These are phyloP conservation scores for Calonectria henricotiae DNA, from an alignment of 2,329 filamentous ascomycete genomes.

Conservation along the genomic window DNA sequence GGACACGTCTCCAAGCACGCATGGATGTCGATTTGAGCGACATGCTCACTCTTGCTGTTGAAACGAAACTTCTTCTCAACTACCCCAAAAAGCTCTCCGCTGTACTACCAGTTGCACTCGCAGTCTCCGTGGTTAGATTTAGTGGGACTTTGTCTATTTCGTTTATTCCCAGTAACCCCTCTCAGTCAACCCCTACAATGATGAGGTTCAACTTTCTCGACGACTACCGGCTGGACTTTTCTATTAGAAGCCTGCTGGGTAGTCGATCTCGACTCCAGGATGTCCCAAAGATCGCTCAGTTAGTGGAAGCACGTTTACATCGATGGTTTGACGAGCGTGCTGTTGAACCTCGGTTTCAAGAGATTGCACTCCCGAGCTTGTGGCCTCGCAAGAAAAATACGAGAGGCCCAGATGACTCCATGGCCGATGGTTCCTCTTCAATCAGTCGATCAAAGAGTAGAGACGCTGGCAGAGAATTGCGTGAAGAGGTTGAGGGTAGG, in stretches of 20 bases:
- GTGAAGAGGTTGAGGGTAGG: conserved; percentile 65
- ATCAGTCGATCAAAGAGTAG: conserved; percentile 70
- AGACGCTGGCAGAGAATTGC: conserved; percentile 67
- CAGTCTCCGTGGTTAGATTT: conserved; percentile 93
- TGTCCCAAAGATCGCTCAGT: conserved; percentile 89
- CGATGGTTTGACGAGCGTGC: conserved; percentile 91
- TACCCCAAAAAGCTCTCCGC: conserved; percentile 93
- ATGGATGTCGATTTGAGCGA: conserved; percentile 99
- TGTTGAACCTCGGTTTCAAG: conserved; percentile 89
- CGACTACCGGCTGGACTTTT: conserved; percentile 89
- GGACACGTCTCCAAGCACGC: conserved; percentile 87
- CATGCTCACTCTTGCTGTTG: conserved; percentile 93
- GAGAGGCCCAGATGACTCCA: conserved; percentile 77
- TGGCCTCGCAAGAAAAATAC: conserved; percentile 92
- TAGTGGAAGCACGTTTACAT: conserved; percentile 85
- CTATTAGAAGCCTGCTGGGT: conserved; percentile 84
- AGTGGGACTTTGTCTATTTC: conserved; percentile 95
- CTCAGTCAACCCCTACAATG: conserved; percentile 83
- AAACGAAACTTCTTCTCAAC: conserved; percentile 95
- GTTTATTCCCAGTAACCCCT: conserved; percentile 85
- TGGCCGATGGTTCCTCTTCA: conserved; percentile 65
- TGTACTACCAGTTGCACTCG: conserved; percentile 90
- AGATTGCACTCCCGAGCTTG: conserved; percentile 85
- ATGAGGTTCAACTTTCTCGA: conserved; percentile 96
- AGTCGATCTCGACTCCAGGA: conserved; percentile 87